A percentile compares a stretch with the other conserved stretches of the same genome.
Evolutionary conservation across 495 filamentous ascomycete genomes (phyloP).

Genomic region (Neurospora hispaniola): DNA sequence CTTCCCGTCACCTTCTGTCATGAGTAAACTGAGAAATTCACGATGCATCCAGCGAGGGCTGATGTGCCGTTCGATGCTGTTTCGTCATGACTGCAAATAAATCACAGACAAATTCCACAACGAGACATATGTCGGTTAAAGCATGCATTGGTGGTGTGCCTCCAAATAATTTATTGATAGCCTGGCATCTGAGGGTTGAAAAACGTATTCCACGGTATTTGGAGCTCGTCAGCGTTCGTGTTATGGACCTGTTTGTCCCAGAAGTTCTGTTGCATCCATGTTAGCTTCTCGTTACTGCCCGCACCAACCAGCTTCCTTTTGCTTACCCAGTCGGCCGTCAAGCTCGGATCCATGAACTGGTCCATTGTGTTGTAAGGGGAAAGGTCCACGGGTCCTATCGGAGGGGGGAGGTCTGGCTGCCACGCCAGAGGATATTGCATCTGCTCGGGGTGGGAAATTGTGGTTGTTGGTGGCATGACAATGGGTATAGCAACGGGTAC

Average conservation of each 20-base stretch:
- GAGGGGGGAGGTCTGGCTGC: conserved; percentile 1
- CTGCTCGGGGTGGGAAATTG: not conserved
- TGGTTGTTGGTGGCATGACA: not conserved
- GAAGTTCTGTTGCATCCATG: conserved; percentile 4
- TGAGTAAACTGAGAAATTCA: not conserved
- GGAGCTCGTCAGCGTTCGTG: conserved; percentile 4
- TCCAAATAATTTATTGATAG: not conserved
- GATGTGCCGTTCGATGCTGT: not conserved
- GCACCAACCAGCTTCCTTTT: not conserved
- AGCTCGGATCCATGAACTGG: conserved; percentile 8
- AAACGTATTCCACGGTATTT: conserved; percentile 16
- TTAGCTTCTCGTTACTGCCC: not conserved
- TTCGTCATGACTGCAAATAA: not conserved
- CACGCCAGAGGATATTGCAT: not conserved
- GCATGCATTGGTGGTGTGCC: too few species aligned
- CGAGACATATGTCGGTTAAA: not conserved
- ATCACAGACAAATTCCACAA: not conserved
- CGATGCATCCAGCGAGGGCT: not conserved
- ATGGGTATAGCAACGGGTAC: not conserved
- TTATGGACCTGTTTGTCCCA: conserved; percentile 20
- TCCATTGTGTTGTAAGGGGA: conserved; percentile 3
- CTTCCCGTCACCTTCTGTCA: not conserved
- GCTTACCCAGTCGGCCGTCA: conserved; percentile 17
- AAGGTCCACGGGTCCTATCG: conserved; percentile 1
- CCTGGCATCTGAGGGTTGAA: conserved; percentile 7